Base-by-base conservation (phyloP, 1,284 basidiomycete species). In the Ceratorhiza oryzae-sativae region DNA sequence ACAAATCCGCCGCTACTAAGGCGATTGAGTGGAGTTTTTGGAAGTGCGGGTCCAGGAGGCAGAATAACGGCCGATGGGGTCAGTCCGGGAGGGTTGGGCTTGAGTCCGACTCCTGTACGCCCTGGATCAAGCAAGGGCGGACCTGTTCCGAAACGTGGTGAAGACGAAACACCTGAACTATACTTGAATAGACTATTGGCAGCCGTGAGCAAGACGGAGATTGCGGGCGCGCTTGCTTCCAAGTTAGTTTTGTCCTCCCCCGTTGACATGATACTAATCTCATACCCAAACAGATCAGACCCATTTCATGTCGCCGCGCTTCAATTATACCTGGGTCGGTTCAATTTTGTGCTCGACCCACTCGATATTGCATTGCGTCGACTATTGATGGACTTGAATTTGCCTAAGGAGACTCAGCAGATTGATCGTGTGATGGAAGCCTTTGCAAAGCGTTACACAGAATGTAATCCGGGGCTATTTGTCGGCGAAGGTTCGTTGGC, bases 361-460 rank as follows among this genome's bases (percentile, higher is more conserved):
- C 85, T 99, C 51, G 97, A 99, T 79, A 89, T 99, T 48, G 94
- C 97, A 4, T 81, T 99, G 56, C 91, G 97, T 39, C 90, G 90
- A 77, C 80, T 99, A 71, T 85, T 99, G 42, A 95, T 98, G 92
- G 89, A 95, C 76, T 88, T 97, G 58, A 89, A 91, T 62, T 85
- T 99, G 59, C 97, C 97, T 2, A 87, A 90, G 74, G 97, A 99
- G 83, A 98, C 97, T 0, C 97, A 99, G 79, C 97, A 99, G 81
- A 99, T 99, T 74, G 97, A 99, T 80, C 87, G 97, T 63, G 93
- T 98, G 62, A 94, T 99, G 79, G 95, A 98, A 81, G 93, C 93
- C 0, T 99, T 99, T 80, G 92, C 97, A 6, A 85, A 84, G 65
- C 87, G 92, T 71, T 99, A 98, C 81, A 83, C 88, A 72, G 83